These are phyloP conservation scores for Diaporthe destruens DNA, from an alignment of 2,329 filamentous ascomycete genomes.

Conservation along the genomic window DNA sequence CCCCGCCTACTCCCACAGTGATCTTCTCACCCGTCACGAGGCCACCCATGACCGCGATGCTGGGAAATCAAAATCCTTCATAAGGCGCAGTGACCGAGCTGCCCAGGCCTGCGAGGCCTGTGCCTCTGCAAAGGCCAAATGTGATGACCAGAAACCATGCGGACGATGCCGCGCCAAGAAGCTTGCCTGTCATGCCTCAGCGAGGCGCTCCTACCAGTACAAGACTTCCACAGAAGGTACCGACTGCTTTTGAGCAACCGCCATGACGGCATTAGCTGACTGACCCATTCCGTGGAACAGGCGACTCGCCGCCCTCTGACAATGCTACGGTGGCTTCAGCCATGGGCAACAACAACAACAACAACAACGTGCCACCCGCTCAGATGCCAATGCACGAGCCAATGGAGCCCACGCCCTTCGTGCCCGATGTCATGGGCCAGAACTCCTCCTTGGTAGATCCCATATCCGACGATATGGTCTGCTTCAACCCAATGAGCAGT, in stretches of 20 bases:
- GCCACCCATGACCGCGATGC: constrained; percentile 49
- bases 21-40: constrained; percentile 49
- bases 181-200: constrained; percentile 45
- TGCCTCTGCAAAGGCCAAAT: constrained; percentile 49
- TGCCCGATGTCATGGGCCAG: constrained; percentile 29
- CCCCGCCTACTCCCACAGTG: constrained; percentile 37
- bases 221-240: constrained; percentile 42
- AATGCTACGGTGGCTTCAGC: neutral
- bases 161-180: constrained; percentile 46
- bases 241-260: neutral
- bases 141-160: constrained; percentile 49
- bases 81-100: constrained; percentile 48
- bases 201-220: constrained; percentile 42
- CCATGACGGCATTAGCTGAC: constrained; percentile 32
- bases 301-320: constrained; percentile 26
- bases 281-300: constrained; percentile 17
- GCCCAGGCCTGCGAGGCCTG: constrained; percentile 48
- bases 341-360: constrained; percentile 21
- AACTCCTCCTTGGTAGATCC: constrained; percentile 41
- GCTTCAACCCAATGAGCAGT: constrained; percentile 48
- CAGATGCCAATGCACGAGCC: constrained; percentile 12
- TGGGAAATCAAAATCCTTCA: constrained; percentile 45
- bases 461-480: constrained; percentile 47
- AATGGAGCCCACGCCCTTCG: constrained; percentile 32
- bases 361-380: constrained; percentile 10